These are phyloP conservation scores for Penicillium robsamsonii DNA, from an alignment of 495 filamentous ascomycete species.

Conservation along the genomic window DNA sequence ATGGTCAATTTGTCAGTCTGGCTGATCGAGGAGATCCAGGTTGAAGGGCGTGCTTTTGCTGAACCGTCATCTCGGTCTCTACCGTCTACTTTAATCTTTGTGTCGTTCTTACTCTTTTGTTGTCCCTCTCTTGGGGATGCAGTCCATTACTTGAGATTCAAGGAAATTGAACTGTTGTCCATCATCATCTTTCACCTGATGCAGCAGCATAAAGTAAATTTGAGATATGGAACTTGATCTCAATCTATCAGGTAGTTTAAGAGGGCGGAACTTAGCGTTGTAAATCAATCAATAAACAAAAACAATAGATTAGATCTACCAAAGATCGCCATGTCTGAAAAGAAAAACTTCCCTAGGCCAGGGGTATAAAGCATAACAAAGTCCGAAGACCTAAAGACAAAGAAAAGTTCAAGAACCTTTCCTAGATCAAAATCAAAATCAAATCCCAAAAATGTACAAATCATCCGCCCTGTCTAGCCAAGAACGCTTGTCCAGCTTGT, in stretches of 20 bases:
- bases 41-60: conserved; percentile 21
- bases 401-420: not conserved
- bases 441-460: conserved; percentile 9
- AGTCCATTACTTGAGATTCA: conserved; percentile 11
- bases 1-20: conserved; percentile 11
- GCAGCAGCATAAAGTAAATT: not conserved
- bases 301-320: conserved; percentile 21
- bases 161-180: conserved; percentile 11
- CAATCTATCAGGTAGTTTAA: not conserved
- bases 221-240: not conserved
- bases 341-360: conserved; percentile 11
- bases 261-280: not conserved
- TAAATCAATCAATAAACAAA: not conserved
- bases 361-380: conserved; percentile 7
- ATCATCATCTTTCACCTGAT: not conserved
- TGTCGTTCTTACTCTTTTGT: conserved; percentile 9
- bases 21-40: conserved; percentile 18
- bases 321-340: conserved; percentile 7
- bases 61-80: conserved; percentile 23
- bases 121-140: conserved; percentile 1
- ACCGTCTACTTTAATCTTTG: conserved; percentile 23
- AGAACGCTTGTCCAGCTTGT: conserved; percentile 4
- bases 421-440: not conserved
- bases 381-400: not conserved
- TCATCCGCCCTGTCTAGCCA: not conserved